Percentiles rank a stretch among this genome's conserved stretches.
These are phyloP conservation scores for Backusella tuberculispora DNA, from an alignment of 192 early-diverging fungal species.

Conservation along the genomic window DNA sequence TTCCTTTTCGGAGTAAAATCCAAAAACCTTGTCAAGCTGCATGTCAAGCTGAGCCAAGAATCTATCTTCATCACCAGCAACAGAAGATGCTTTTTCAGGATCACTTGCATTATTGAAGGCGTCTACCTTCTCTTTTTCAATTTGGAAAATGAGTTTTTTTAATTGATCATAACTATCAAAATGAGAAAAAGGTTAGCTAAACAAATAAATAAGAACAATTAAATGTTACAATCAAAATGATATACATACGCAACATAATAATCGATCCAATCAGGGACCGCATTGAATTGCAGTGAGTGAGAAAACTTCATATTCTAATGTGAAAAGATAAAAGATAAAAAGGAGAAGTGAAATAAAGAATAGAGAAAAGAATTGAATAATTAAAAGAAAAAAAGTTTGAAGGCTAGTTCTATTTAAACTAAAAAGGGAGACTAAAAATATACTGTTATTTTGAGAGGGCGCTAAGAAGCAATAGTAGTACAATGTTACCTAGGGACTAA, in stretches of 20 bases:
- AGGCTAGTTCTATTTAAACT: conserved; percentile 18
- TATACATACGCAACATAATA: conserved; percentile 77
- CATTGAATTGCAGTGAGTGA: conserved; percentile 89
- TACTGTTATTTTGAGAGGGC: conserved; percentile 7
- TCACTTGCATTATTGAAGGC: conserved; percentile 17
- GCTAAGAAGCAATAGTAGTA: background rate
- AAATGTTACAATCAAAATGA: background rate
- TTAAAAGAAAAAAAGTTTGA: conserved; percentile 19
- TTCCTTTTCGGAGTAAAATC: conserved; percentile 75
- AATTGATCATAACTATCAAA: conserved; percentile 39
- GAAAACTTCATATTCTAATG: conserved; percentile 85
- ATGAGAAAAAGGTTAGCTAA: conserved; percentile 2
- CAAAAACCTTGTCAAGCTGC: conserved; percentile 71
- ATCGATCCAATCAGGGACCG: conserved; percentile 84
- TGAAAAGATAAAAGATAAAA: background rate
- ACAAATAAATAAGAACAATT: background rate
- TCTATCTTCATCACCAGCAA: conserved; percentile 7
- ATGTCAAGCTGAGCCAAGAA: conserved; percentile 71
- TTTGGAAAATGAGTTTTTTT: conserved; percentile 42
- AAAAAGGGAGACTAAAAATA: background rate
- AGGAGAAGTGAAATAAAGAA: background rate
- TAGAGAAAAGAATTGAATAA: conserved; percentile 14
- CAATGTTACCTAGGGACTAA: background rate
- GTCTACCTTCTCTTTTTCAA: conserved; percentile 41
- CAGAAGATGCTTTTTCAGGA: conserved; percentile 11